Conservation (phyloP, 148 eudicot species). For the Salicornia ramosissima region DNA sequence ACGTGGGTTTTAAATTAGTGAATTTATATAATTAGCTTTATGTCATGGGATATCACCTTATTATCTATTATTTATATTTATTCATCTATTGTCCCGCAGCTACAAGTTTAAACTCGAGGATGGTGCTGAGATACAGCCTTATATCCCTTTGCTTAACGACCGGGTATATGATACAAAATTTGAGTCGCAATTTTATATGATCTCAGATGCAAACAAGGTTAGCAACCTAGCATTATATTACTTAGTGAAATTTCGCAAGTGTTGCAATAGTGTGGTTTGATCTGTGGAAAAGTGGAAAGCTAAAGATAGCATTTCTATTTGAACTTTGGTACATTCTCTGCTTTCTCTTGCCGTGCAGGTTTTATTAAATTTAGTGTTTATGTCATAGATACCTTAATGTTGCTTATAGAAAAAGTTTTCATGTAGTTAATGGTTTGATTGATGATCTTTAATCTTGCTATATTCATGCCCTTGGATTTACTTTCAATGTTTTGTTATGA, state of each 20-base stretch:
- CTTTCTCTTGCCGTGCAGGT: neutral
- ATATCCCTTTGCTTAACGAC: slow-evolving; percentile 82
- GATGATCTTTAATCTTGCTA: neutral
- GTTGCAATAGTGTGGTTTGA: slow-evolving; percentile 4
- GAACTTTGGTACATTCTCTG: neutral
- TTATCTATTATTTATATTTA: neutral
- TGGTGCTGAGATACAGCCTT: slow-evolving; percentile 85
- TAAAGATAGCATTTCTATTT: neutral
- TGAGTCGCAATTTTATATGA: slow-evolving; percentile 98
- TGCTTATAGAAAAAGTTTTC: neutral
- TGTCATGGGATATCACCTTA: neutral
- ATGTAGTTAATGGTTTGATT: neutral
- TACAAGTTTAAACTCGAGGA: slow-evolving; percentile 95
- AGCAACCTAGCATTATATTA: slow-evolving; percentile 9
- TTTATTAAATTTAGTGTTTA: neutral
- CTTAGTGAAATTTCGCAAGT: too few species aligned
- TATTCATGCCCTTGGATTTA: neutral
- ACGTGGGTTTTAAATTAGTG: slow-evolving; percentile 50
- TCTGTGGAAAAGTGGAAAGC: neutral
- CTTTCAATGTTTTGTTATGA: neutral
- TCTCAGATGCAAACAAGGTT: slow-evolving; percentile 94
- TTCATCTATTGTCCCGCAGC: slow-evolving; percentile 43
- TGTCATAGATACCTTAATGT: neutral
- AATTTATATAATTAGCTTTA: neutral
- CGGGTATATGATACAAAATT: slow-evolving; percentile 91